These are phyloP conservation scores for Raphidocelis subcapitata DNA, from an alignment of 139 green algal genomes.

Conservation along the genomic window DNA sequence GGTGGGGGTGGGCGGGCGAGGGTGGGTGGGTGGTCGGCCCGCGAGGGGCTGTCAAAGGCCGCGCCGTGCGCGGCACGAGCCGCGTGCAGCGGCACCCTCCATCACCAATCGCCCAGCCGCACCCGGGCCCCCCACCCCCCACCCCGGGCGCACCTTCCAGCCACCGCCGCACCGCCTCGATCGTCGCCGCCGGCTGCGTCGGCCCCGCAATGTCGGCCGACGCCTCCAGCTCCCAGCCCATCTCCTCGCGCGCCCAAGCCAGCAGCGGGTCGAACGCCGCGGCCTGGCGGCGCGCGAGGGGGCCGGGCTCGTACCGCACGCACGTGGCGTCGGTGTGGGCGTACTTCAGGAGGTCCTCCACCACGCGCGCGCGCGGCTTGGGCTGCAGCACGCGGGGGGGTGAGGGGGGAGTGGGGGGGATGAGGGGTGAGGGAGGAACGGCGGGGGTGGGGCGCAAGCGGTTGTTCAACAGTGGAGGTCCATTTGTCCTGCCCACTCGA, in stretches of 20 bases:
- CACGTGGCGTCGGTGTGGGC: slow-evolving; percentile 81
- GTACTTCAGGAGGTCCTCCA: slow-evolving; percentile 81
- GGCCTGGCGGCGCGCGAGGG: slow-evolving; percentile 5
- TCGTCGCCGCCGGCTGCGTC: slow-evolving; percentile 38
- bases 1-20: too few relatives aligned
- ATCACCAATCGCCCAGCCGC: too few relatives aligned
- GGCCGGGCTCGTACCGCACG: slow-evolving; percentile 39
- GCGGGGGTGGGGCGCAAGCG: background rate
- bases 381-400: slow-evolving; percentile 50
- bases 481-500: too few relatives aligned
- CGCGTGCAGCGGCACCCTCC: too few relatives aligned
- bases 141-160: slow-evolving; percentile 44
- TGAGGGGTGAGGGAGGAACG: background rate
- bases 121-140: too few relatives aligned
- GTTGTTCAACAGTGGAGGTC: background rate
- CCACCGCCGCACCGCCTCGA: slow-evolving; percentile 31
- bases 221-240: slow-evolving; percentile 55
- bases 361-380: slow-evolving; percentile 57
- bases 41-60: too few relatives aligned
- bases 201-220: slow-evolving; percentile 66
- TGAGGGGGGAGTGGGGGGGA: too few relatives aligned
- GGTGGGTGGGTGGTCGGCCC: background rate
- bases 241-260: slow-evolving; percentile 39
- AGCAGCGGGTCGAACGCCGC: slow-evolving; percentile 68
- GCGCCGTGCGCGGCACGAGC: too few relatives aligned